Percentiles rank a stretch among this genome's conserved stretches.
Evolutionary conservation across 2,329 filamentous ascomycete species (phyloP).

Genomic region (Cercospora zeina): DNA sequence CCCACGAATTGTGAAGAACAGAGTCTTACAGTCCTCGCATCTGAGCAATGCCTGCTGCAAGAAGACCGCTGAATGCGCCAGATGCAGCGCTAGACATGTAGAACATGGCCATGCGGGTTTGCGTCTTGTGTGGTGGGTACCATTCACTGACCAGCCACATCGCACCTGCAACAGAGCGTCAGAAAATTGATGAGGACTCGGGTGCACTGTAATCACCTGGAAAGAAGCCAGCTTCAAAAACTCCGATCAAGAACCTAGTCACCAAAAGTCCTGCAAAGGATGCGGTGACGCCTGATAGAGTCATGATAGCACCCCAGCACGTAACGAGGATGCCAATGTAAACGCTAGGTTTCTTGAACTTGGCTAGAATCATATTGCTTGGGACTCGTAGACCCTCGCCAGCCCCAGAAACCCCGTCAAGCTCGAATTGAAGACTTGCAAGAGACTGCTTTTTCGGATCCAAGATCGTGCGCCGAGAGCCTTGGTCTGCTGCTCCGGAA

Average conservation of each 20-base stretch:
- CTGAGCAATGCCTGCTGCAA: slow-evolving; percentile 37
- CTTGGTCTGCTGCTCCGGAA: background rate
- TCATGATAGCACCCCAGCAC: slow-evolving; percentile 29
- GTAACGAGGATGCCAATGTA: slow-evolving; percentile 35
- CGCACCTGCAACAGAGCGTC: slow-evolving; percentile 52
- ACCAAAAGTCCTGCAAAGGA: slow-evolving; percentile 72
- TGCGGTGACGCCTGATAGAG: slow-evolving; percentile 61
- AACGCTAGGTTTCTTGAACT: slow-evolving; percentile 41
- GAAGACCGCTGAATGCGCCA: slow-evolving; percentile 32
- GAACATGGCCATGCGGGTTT: slow-evolving; percentile 30
- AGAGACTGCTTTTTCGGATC: background rate
- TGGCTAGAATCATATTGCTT: slow-evolving; percentile 30
- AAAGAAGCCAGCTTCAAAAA: slow-evolving; percentile 66
- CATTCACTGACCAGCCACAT: slow-evolving; percentile 31
- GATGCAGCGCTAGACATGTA: slow-evolving; percentile 28
- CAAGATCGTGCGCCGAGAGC: background rate
- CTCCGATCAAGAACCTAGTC: slow-evolving; percentile 78
- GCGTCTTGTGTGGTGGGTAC: slow-evolving; percentile 30
- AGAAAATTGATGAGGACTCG: too few relatives aligned
- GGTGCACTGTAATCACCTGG: slow-evolving; percentile 35
- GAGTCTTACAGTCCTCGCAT: slow-evolving; percentile 39
- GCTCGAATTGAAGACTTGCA: slow-evolving; percentile 8
- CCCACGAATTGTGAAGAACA: too few relatives aligned
- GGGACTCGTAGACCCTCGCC: slow-evolving; percentile 22
- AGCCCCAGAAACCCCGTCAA: background rate